Base-by-base conservation (phyloP, 345 rosid species). In the Populus ilicifolia region DNA sequence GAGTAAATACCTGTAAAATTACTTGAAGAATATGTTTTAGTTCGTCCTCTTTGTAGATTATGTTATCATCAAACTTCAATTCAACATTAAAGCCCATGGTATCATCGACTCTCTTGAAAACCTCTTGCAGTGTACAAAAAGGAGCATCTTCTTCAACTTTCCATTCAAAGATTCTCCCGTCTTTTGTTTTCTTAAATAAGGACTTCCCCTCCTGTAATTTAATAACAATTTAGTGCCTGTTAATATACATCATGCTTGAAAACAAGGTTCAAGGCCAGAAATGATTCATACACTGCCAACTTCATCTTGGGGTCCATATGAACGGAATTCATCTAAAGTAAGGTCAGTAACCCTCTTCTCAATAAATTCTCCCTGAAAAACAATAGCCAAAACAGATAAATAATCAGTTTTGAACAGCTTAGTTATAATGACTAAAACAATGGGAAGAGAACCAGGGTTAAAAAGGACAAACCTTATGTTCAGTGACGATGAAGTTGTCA, bases 131-230 rank as follows among this genome's bases (percentile, higher is more conserved):
- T 4, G 80, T 77, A 70, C 78, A 81, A n/a, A 73, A 35, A 39
- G 80, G 76, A 69, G 70, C 84, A 41, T 81, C 84, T 73, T 81
- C 80, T 68, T 81, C 84, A 46, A 81, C 84, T 11, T 81, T 77
- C 84, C 84, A 81, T 39, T 77, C 80, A 38, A 81, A 74, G 14
- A 77, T 74, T 7, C 75, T 81, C 36, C 84, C 84, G 36, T 81
- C 92, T 83, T 88, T 91, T 8, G 78, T 83, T 74, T 81, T 87
- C 80, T 92, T 88, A 18, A 75, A 83, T 71, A 89, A 73, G 8
- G 89, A 85, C 62, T 89, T 89, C 33, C 83, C 88, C 44, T 69
- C 77, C 89, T 75, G 70, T 29, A 74, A 14, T 20, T 56, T 61
- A 8, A 20, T 3, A 23, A 36, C n/a, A 59, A 2, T 48, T 63